phyloP scores from a whole-genome alignment of 352 stramenopile genomes.

The Thalassiosira exigua region DNA sequence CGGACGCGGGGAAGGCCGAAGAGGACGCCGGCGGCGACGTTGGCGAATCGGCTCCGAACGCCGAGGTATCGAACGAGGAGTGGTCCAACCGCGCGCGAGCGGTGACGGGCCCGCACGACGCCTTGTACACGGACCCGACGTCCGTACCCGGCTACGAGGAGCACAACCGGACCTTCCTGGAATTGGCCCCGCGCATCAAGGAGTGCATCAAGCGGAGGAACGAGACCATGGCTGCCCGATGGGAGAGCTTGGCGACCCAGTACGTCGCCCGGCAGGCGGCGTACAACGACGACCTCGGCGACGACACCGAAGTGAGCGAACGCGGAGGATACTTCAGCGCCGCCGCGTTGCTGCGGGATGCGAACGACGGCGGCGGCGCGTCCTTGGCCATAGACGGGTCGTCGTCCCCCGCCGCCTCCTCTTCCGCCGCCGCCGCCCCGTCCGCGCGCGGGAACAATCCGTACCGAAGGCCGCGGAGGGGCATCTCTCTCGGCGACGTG shows the following conservation, averaged over 20 bases:
- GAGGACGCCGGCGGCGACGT: neutral
- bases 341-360: slow-evolving; percentile 20
- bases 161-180: slow-evolving; percentile 59
- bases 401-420: neutral
- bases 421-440: slow-evolving; percentile 7
- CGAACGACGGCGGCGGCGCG: slow-evolving; percentile 12
- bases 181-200: slow-evolving; percentile 67
- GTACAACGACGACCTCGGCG: slow-evolving; percentile 61
- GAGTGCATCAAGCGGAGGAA: slow-evolving; percentile 73
- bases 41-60: neutral
- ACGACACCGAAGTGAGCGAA: slow-evolving; percentile 48
- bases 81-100: slow-evolving; percentile 70
- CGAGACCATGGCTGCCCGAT: slow-evolving; percentile 61
- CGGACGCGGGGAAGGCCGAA: slow-evolving; percentile 12
- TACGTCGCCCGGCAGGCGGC: slow-evolving; percentile 73
- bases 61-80: slow-evolving; percentile 57
- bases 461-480: slow-evolving; percentile 74
- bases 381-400: neutral
- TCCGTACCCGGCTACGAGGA: slow-evolving; percentile 69
- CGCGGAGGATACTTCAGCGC: slow-evolving; percentile 47
- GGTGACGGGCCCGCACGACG: slow-evolving; percentile 71
- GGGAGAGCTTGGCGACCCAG: slow-evolving; percentile 70
- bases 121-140: slow-evolving; percentile 75
- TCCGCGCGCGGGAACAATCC: slow-evolving; percentile 72
- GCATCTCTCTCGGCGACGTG: slow-evolving; percentile 60